Evolutionary conservation across 371 early-diverging fungal species (phyloP), one percentile per base, ranked within the genome.

Genomic region (Capillidium heterosporum): DNA sequence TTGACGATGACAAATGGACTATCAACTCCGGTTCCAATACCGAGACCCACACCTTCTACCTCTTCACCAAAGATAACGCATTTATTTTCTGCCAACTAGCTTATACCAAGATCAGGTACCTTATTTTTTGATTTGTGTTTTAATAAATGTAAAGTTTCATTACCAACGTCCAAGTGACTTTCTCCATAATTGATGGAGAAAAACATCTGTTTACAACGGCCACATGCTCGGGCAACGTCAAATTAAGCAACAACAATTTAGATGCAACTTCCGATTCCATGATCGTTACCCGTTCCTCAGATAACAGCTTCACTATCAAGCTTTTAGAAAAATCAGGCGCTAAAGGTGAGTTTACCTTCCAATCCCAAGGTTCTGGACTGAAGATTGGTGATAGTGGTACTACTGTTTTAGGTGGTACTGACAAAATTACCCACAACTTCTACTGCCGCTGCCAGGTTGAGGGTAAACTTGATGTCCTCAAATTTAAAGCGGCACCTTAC

Each of bases 31-130:
- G 84, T 53, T 78, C 80, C 23, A 82, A 87, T 13, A 90, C 91
- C 5, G 94, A 91, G 70, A 87, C 83, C 53, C 89, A 90, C 66
- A 85, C 89, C 8, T 80, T 88, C 61, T 91, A 93, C 66, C 65
- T 86, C 44, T 78, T 81, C 40, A 77, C 81, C 10, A 73, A 85
- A 49, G 67, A 75, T 21, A 91, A 91, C 10, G 72, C 74, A 49
- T 80, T 85, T 66, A 78, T 77, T 7, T 82, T 89, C 67, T 73
- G 84, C 32, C 87, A 91, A 66, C 63, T 88, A 63, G 88, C 88
- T 61, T 86, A 89, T 74, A 86, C 89, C 29, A 86, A 75, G 67
- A 69, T 85, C 70, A 80, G 86, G 79, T 80, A 78, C 44, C 21
- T 48, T 47, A n/a, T n/a, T 27, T 42, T 17, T 24, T 39, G 4